Evolutionary conservation across 768 basidiomycete species (phyloP), one percentile per base, ranked within the genome.

Genomic region (Lactarius vividus): DNA sequence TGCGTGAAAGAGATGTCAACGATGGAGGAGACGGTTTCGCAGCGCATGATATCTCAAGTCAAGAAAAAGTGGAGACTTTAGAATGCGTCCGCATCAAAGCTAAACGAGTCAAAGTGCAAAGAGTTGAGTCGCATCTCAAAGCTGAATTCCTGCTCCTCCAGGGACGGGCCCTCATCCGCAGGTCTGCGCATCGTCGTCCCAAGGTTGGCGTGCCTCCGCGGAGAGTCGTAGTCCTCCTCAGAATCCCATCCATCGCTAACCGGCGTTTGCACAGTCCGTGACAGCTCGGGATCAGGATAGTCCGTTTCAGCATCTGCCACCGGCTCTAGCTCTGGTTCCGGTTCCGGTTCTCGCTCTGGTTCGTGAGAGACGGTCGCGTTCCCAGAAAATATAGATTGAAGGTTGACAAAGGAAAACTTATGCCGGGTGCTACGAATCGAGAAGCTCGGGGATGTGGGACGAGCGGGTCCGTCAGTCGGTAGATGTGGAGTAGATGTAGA

Each of bases 121-220:
- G 89, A 89, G 72, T 89, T 86, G 16, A 91, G 83, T 42, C 76
- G 79, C 87, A 88, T 85, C 77, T 91, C 86, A 58, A 86, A 76
- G 67, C 81, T 83, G 67, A 76, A 66, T 59, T 87, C 82, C 39
- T 71, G 75, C 40, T 57, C 75, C 42, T 61, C 62, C 20, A 54
- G 59, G 18, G 20, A 29, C 8, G 33, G 11, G 39, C 37, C 16
- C 60, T 55, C 62, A 20, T 55, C 57, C 40, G 16, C 39, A 26
- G 0, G 46, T 59, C 62, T 54, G 28, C 2, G 58, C 42, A 29
- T 26, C 39, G 37, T 35, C 16, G 37, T 42, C n/a, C 55, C 40
- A 59, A 23, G 52, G 35, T 23, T 44, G 28, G 26, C 65, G 31
- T 59, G 57, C 57, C 66, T 57, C 57, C 66, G 61, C 31, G 66